A percentile compares a stretch with the other conserved stretches of the same genome.
These are phyloP conservation scores for Boletus semigastroideus DNA, from an alignment of 1,284 basidiomycete species.

Conservation along the genomic window DNA sequence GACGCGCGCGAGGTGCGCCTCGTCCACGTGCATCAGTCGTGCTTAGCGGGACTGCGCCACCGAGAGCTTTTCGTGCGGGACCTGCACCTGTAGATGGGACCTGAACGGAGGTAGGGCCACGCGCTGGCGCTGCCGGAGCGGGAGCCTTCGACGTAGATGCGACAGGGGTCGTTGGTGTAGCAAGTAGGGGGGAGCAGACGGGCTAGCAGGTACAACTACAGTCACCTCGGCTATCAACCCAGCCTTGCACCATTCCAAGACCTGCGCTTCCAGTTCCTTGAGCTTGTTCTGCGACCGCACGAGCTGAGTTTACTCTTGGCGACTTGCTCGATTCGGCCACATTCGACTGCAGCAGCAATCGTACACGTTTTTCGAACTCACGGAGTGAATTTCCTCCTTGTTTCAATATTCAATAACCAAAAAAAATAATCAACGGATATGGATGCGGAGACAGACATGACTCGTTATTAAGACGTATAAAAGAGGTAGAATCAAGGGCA, in stretches of 20 bases:
- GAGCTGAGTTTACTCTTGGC: constrained; percentile 65
- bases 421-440: neutral
- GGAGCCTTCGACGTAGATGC: constrained; percentile 17
- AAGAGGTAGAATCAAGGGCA: neutral
- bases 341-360: no score
- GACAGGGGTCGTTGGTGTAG: constrained; percentile 26
- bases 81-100: constrained; percentile 10
- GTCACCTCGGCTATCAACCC: constrained; percentile 41
- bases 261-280: constrained; percentile 65
- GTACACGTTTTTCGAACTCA: no score
- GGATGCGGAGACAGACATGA: constrained; percentile 6
- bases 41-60: constrained; percentile 29
- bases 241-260: constrained; percentile 53
- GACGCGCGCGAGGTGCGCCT: constrained; percentile 31
- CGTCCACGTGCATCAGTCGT: constrained; percentile 31
- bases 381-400: neutral
- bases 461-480: constrained; percentile 14
- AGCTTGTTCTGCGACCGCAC: constrained; percentile 55
- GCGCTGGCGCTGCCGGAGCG: constrained; percentile 12
- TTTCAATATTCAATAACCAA: constrained; percentile 1
- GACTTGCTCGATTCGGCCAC: no score
- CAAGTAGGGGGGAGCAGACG: constrained; percentile 14
- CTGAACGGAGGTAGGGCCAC: neutral
- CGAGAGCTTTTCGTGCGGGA: constrained; percentile 24
- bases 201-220: constrained; percentile 12